Evolutionary conservation across 192 early-diverging fungal species (phyloP).

Genomic region (Coemansia nantahalensis): DNA sequence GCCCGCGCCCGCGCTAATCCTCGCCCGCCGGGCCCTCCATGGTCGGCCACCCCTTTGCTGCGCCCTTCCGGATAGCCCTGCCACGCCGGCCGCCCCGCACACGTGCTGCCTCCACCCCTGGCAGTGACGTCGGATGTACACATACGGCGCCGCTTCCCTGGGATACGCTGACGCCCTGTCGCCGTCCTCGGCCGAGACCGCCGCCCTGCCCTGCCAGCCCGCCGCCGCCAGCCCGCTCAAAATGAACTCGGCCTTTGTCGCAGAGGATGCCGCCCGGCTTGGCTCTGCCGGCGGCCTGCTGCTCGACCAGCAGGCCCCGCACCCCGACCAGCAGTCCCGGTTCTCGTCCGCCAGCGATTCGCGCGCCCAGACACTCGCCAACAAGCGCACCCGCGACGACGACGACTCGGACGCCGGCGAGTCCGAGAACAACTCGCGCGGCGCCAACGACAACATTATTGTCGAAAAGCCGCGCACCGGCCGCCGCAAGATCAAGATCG

Average conservation of each 20-base stretch:
- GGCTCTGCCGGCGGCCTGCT: conserved; percentile 17
- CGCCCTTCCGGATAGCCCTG: background rate
- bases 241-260: conserved; percentile 49
- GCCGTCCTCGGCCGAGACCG: conserved; percentile 46
- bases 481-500: conserved; percentile 94
- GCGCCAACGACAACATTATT: conserved; percentile 5
- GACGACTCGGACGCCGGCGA: conserved; percentile 67
- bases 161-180: conserved; percentile 45
- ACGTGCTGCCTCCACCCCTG: too few relatives aligned
- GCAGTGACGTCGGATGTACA: conserved; percentile 30
- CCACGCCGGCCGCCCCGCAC: too few relatives aligned
- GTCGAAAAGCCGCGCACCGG: conserved; percentile 64
- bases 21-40: too few relatives aligned
- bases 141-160: conserved; percentile 33
- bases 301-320: conserved; percentile 25
- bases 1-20: too few relatives aligned
- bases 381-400: conserved; percentile 52
- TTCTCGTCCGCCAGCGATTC: conserved; percentile 40
- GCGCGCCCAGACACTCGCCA: conserved; percentile 42
- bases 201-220: conserved; percentile 15
- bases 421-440: conserved; percentile 54
- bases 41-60: too few relatives aligned
- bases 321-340: conserved; percentile 6
- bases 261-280: conserved; percentile 36
- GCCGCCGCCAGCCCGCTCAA: conserved; percentile 28